Percentiles rank a stretch among this genome's conserved stretches.
Conservation (phyloP, 163 green algal genomes). For the Chlamydomonas reinhardtii region DNA sequence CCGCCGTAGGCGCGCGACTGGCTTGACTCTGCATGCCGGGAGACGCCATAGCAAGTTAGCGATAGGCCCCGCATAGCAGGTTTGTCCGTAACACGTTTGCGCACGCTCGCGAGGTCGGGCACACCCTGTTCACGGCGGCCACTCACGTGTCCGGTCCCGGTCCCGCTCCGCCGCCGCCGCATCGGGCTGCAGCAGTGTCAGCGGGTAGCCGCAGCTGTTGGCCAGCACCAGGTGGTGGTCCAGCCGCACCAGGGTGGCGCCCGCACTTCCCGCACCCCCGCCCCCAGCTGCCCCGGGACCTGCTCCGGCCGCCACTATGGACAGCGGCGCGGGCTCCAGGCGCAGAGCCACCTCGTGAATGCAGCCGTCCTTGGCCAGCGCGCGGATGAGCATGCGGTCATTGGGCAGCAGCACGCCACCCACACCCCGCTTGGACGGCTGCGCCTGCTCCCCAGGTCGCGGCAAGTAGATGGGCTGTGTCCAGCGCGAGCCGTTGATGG, state of each 20-base stretch:
- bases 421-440: not conserved
- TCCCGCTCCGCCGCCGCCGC: not conserved
- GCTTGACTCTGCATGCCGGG: not conserved
- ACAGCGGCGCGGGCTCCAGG: constrained; percentile 60
- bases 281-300: constrained; percentile 7
- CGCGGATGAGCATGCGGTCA: constrained; percentile 78
- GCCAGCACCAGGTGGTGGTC: constrained; percentile 79
- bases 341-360: constrained; percentile 77
- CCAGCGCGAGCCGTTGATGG: constrained; percentile 74
- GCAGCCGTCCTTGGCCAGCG: constrained; percentile 58
- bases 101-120: too few species aligned
- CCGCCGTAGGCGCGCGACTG: too few species aligned
- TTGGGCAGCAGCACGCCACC: constrained; percentile 44
- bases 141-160: not conserved
- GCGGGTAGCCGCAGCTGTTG: constrained; percentile 80
- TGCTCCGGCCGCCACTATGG: not conserved
- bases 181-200: constrained; percentile 81
- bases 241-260: constrained; percentile 71
- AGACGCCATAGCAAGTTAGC: not conserved
- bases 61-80: too few species aligned
- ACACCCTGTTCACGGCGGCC: not conserved
- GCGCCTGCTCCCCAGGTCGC: not conserved
- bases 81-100: too few species aligned
- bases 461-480: constrained; percentile 73
- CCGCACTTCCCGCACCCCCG: not conserved